Evolutionary conservation across 495 filamentous ascomycete species (phyloP), one percentile per base, ranked within the genome.

Genomic region (Rhizodiscina lignyota): DNA sequence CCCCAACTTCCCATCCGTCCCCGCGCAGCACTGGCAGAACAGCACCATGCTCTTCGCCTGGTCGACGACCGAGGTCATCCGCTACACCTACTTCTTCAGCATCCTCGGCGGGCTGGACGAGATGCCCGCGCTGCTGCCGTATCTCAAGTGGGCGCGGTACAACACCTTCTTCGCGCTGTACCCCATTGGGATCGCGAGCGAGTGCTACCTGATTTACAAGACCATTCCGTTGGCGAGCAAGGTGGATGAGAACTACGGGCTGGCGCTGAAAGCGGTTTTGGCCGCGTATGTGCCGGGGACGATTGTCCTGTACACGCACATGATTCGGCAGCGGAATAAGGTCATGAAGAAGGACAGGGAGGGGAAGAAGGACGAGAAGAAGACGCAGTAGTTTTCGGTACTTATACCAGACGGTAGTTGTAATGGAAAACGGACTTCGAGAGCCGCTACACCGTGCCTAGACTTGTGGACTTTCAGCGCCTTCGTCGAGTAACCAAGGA

Each of bases 151-250:
- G n/a, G n/a, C n/a, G n/a, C n/a, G n/a, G n/a, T 97, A 97, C 51
- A 93, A 91, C 56, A 77, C 78, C 4, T 97, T 97, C 61, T 82
- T 78, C 49, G 58, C 94, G 17, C 68, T 97, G 15, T 97, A 97
- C 51, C 89, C 91, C 2, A 47, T 94, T 34, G 89, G 89, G 8
- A 93, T 94, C 41, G 62, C 63, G 10, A 85, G 80, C 54, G 89
- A 97, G 67, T 77, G 74, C 28, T 72, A 66, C 47, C 67, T 94
- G 47, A 74, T 94, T 26, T 73, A 70, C 40, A 55, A 57, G 44
- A 67, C 79, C 2, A 63, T 79, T 22, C 63, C 52, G 1, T 72
- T 74, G 1, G 82, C 83, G 8, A 51, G 44, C 39, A 50, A 53
- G 31, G 40, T 68, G 33, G 51, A 61, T 36, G 53, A 52, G 18